Evolutionary conservation across 371 early-diverging fungal genomes (phyloP), one percentile per base, ranked within the genome.

Genomic region (Syncephalastrum racemosum): DNA sequence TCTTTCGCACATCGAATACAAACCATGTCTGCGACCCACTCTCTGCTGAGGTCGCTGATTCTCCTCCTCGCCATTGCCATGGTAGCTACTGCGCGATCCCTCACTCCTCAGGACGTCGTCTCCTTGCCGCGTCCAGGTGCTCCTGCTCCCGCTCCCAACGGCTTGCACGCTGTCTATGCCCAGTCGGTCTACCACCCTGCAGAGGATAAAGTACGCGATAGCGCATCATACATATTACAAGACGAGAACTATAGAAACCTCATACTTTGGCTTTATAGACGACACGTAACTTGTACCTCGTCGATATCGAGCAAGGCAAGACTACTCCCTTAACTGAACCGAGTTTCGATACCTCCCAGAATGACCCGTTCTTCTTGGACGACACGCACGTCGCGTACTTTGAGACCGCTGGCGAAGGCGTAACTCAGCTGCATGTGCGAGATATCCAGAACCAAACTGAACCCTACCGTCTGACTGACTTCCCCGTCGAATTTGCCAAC

Each of bases 351-450:
- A 64, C 60, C 16, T 59, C 68, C 14, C 82, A 84, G 39, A 71
- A 61, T 22, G 77, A 81, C 14, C 77, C 83, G 22, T 63, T 82
- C 64, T 85, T 79, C 57, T 66, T 85, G 53, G 80, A 82, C 48
- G 70, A 82, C 47, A 16, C 60, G 8, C 70, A 76, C 42, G 51
- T 85, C 53, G 83, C 80, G 1, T 85, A 71, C 48, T 60, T 80
- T 20, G 70, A 77, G 44, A 57, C 62, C 24, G 10, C 49, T 0
- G 56, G 46, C 12, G 27, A 49, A 15, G 23, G 47, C 15, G 63
- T 78, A 0, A 66, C 61, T 46, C 83, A 82, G 54, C 50, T 85
- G 15, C 70, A 70, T 57, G 82, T 80, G 19, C 59, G 75, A 46
- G 44, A 71, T 42, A 44, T 81, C 14, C 47, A 57, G 5, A 43